Evolutionary conservation across 2,329 filamentous ascomycete genomes (phyloP).

Genomic region (Calycina marina): DNA sequence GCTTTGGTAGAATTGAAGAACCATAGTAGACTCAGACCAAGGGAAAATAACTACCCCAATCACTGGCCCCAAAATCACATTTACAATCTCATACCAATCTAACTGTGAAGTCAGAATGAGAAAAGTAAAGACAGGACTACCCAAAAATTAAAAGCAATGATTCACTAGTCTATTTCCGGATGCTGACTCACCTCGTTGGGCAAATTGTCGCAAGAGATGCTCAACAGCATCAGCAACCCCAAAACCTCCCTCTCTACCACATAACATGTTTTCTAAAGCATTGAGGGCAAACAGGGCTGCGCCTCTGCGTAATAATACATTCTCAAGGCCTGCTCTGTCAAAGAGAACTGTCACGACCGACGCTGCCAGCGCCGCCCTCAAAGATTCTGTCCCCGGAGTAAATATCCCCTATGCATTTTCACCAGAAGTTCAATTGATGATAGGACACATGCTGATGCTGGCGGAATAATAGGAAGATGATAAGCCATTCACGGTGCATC

Average conservation of each 20-base stretch:
- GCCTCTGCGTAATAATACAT: conserved; percentile 32
- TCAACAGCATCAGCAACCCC: too few species aligned
- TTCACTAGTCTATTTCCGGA: too few species aligned
- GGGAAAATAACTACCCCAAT: too few species aligned
- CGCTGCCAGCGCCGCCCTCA: conserved; percentile 80
- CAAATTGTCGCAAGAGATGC: too few species aligned
- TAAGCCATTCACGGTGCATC: conserved; percentile 77
- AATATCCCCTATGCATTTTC: conserved; percentile 16
- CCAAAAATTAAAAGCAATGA: too few species aligned
- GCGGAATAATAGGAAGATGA: conserved; percentile 59
- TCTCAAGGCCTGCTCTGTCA: conserved; percentile 23
- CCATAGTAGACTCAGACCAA: too few species aligned
- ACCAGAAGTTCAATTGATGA: conserved; percentile 2
- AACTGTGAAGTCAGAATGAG: too few species aligned
- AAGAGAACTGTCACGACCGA: conserved; percentile 79
- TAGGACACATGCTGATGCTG: conserved; percentile 1
- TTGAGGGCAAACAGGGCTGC: conserved; percentile 45
- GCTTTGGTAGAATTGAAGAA: too few species aligned
- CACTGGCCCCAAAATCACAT: too few species aligned
- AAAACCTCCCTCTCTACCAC: not conserved
- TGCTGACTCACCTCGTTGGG: too few species aligned
- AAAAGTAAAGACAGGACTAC: too few species aligned
- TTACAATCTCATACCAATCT: too few species aligned
- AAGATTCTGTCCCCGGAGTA: conserved; percentile 55
- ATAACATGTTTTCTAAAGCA: conserved; percentile 56